Base-by-base conservation (phyloP, 768 basidiomycete genomes). In the Strobilomyces dryophilus region DNA sequence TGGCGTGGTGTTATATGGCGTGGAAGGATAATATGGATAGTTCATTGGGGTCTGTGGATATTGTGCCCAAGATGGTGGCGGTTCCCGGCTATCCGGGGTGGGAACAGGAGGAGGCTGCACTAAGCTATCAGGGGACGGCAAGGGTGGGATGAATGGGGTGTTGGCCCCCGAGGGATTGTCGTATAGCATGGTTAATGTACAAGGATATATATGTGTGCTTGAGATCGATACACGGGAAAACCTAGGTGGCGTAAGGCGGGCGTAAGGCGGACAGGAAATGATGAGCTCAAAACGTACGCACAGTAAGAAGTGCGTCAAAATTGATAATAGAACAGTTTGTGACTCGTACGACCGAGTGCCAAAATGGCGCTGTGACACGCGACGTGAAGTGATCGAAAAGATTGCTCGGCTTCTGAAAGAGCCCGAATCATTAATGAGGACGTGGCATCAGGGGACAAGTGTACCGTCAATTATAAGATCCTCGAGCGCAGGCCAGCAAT, bases 101-200 rank as follows among this genome's bases (percentile, higher is more conserved):
- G 73, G 74, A 31, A 74, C 58, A n/a, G 63, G 59, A 4, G 74
- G 74, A 31, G 74, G 72, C 17, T 66, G 70, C 12, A 53, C 69
- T 58, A 43, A 52, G 54, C 51, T 63, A 52, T 59, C 74, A 48
- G 58, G 76, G 55, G 57, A 74, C 40, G 71, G 67, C 6, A 66
- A 61, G 51, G 78, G 76, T 37, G 68, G 74, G 66, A 57, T 68
- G 59, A 57, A 79, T 55, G 53, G 77, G 68, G 53, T 78, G 68
- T 40, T 63, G 11, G 58, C 58, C 54, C 65, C 60, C 20, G 68
- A 65, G 26, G 69, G 68, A 45, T 60, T 56, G 41, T 69, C 68
- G 39, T 57, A 69, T 12, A 69, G 39, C 68, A 69, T 69, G 51
- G 10, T 47, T 52, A 56, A 26, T 49, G 45, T 53, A 18, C 40